Conservation (phyloP, 139 green algal species). For the Marvania coccoides region DNA sequence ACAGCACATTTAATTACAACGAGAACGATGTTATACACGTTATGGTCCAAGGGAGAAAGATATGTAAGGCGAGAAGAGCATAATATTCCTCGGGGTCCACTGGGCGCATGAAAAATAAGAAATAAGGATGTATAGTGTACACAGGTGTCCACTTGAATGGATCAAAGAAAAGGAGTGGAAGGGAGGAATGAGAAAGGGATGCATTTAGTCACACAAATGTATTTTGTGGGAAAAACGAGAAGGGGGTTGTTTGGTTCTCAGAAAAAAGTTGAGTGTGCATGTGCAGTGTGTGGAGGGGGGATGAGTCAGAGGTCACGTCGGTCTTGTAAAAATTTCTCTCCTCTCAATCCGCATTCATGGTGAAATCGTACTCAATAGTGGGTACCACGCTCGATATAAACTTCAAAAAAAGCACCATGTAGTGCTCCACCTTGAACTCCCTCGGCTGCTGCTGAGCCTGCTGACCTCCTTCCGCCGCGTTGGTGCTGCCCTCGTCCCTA, state of each 20-base stretch:
- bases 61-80: no score
- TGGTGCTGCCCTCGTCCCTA: background rate
- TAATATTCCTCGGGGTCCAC: no score
- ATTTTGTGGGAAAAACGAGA: background rate
- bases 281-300: no score
- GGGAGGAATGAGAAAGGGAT: background rate
- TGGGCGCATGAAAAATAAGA: no score
- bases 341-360: constrained; percentile 51
- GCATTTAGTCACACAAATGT: background rate
- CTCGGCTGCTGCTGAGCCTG: constrained; percentile 1
- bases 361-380: constrained; percentile 91
- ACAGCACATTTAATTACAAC: no score
- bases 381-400: constrained; percentile 92
- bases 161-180: no score
- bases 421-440: constrained; percentile 66
- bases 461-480: no score
- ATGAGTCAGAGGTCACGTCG: background rate
- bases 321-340: background rate
- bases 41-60: no score
- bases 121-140: no score
- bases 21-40: no score
- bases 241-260: background rate
- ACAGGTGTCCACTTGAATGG: no score
- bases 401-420: constrained; percentile 92
- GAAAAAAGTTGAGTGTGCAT: no score